These are phyloP conservation scores for Wallacemonas sp. DNA, from an alignment of 208 protist species.

Conservation along the genomic window DNA sequence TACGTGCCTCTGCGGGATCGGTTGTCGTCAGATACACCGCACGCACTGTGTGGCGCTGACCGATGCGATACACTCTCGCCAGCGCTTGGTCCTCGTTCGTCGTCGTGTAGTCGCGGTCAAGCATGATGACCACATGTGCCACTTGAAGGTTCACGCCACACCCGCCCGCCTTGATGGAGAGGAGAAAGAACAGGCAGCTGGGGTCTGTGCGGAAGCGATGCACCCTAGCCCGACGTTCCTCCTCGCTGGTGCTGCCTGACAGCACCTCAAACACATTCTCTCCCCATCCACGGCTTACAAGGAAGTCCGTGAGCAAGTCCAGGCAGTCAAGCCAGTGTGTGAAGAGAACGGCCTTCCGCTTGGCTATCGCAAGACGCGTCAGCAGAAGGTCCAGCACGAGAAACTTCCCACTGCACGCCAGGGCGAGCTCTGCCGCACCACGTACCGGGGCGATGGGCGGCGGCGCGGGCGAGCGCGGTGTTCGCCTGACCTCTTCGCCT, in stretches of 20 bases:
- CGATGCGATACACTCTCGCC: constrained; percentile 96
- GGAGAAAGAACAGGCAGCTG: constrained; percentile 91
- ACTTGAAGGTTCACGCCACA: constrained; percentile 97
- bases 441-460: not conserved
- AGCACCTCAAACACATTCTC: constrained; percentile 35
- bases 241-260: constrained; percentile 60
- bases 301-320: constrained; percentile 92
- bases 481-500: not conserved
- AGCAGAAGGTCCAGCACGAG: constrained; percentile 83
- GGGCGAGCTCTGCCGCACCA: constrained; percentile 27
- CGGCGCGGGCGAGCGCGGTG: not conserved
- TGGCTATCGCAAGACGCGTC: constrained; percentile 27
- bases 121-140: constrained; percentile 96
- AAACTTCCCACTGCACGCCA: constrained; percentile 92
- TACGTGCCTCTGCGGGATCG: constrained; percentile 43
- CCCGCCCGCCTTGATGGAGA: constrained; percentile 96
- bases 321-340: constrained; percentile 96
- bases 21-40: constrained; percentile 93
- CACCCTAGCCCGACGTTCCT: constrained; percentile 74
- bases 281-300: constrained; percentile 59
- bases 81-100: constrained; percentile 97
- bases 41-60: constrained; percentile 95
- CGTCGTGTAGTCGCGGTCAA: constrained; percentile 97
- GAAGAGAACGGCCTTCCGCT: constrained; percentile 96
- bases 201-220: constrained; percentile 84